Evolutionary conservation across 1,284 basidiomycete species (phyloP).

Genomic region (Afroboletus lepidellus): DNA sequence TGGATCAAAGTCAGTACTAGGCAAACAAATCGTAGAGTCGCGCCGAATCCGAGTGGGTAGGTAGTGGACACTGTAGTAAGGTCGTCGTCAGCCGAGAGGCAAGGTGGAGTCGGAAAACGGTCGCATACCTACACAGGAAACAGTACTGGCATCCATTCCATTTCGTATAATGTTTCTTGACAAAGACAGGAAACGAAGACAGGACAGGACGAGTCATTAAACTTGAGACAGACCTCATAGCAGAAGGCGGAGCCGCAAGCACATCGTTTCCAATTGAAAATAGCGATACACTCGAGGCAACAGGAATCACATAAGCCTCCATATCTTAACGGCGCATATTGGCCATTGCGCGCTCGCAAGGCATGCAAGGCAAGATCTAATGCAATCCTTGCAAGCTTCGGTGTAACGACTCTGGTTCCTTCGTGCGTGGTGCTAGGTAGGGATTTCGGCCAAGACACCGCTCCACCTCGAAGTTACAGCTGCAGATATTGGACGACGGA

Average conservation of each 20-base stretch:
- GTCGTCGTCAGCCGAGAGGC: too few species aligned
- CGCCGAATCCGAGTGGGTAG: too few species aligned
- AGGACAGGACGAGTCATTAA: not conserved
- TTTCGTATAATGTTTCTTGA: not conserved
- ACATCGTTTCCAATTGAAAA: not conserved
- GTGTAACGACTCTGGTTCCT: not conserved
- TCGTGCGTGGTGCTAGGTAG: not conserved
- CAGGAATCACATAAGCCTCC: too few species aligned
- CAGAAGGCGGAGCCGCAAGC: not conserved
- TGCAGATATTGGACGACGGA: slow-evolving; percentile 1
- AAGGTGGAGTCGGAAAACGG: too few species aligned
- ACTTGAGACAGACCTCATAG: not conserved
- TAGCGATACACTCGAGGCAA: not conserved
- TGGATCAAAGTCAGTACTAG: too few species aligned
- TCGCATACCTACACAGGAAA: too few species aligned
- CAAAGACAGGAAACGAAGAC: not conserved
- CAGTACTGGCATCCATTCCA: not conserved
- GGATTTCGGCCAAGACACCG: not conserved
- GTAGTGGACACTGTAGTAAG: too few species aligned
- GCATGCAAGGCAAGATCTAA: not conserved
- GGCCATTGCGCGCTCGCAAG: not conserved
- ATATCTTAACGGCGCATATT: too few species aligned
- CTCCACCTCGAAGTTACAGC: not conserved
- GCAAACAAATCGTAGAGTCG: too few species aligned
- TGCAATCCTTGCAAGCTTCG: not conserved